Base-by-base conservation (phyloP, 352 stramenopile genomes). In the Peronospora farinosa region DNA sequence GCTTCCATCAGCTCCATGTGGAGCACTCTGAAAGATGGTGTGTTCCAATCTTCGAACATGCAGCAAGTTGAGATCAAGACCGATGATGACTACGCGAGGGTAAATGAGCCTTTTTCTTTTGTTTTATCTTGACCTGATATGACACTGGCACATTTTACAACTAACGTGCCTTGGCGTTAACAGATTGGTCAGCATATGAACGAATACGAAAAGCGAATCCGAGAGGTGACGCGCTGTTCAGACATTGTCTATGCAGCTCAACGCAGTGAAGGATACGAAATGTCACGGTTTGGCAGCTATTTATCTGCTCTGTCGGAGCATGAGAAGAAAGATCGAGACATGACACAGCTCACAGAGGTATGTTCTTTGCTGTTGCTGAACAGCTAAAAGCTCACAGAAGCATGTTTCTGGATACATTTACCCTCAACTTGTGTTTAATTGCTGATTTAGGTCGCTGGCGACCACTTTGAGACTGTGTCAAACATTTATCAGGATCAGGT, bases 401-500 rank as follows among this genome's bases (percentile, higher is more conserved):
- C 7, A 21, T 39, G 5, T 39, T 15, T 46, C 3, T 3, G 21
- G 7, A 12, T 12, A 47, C 9, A 38, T 10, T 12, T 36, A 5
- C 17, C 13, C 5, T 16, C 17, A 12, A 43, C 9, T 44, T 19
- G n/a, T 37, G n/a, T 47, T 41, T 15, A 17, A 19, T 37, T 52
- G 53, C 15, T 45, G 30, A 25, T 52, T 40, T 37, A 90, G 79
- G 60, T 72, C 12, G 68, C 72, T 38, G 83, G 83, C 1, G 83
- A 94, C 52, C 66, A 86, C 39, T 94, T 94, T 52, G 83, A 94
- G 51, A 87, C 74, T 1, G 72, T 91, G 11, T 92, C 80, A 31
- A 91, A 92, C 48, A 67, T 91, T 27, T 92, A 90, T 40, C 83
- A 94, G 62, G 83, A 94, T 31, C 77, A 94, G 65, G 80, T 88